These are phyloP conservation scores for Suhomyces choctaworum DNA, from an alignment of 1,139 yeast species.

Conservation along the genomic window DNA sequence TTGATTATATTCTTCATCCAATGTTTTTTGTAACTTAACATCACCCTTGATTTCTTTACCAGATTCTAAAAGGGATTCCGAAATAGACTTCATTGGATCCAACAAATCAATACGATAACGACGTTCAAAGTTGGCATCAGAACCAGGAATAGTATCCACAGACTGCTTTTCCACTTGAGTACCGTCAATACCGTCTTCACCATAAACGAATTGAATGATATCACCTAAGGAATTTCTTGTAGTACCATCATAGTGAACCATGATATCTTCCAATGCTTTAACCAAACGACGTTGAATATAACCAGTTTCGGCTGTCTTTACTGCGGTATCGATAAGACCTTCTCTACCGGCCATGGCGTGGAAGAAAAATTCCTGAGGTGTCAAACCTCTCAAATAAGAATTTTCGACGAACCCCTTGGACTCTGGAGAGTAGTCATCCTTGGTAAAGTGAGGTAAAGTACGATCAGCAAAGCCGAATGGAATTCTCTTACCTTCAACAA, in stretches of 20 bases:
- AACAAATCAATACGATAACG: conserved; percentile 87
- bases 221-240: conserved; percentile 97
- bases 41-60: conserved; percentile 93
- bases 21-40: conserved; percentile 70
- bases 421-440: conserved; percentile 97
- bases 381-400: conserved; percentile 93
- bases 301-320: conserved; percentile 98
- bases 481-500: conserved; percentile 99
- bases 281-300: conserved; percentile 98
- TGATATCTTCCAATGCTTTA: conserved; percentile 96
- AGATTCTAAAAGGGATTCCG: conserved; percentile 76
- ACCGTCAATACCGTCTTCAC: conserved; percentile 99
- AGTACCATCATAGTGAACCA: conserved; percentile 99
- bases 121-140: conserved; percentile 77
- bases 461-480: conserved; percentile 96
- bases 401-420: conserved; percentile 98
- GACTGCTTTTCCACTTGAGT: conserved; percentile 97
- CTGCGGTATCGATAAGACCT: conserved; percentile 99
- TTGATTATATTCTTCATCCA: conserved; percentile 85
- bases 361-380: conserved; percentile 98
- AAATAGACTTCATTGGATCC: conserved; percentile 62
- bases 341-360: conserved; percentile 99
- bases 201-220: conserved; percentile 92
- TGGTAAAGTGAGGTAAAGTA: conserved; percentile 95
- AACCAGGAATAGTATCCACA: conserved; percentile 95